These are phyloP conservation scores for Amanita exitialis DNA, from an alignment of 768 basidiomycete genomes.

Conservation along the genomic window DNA sequence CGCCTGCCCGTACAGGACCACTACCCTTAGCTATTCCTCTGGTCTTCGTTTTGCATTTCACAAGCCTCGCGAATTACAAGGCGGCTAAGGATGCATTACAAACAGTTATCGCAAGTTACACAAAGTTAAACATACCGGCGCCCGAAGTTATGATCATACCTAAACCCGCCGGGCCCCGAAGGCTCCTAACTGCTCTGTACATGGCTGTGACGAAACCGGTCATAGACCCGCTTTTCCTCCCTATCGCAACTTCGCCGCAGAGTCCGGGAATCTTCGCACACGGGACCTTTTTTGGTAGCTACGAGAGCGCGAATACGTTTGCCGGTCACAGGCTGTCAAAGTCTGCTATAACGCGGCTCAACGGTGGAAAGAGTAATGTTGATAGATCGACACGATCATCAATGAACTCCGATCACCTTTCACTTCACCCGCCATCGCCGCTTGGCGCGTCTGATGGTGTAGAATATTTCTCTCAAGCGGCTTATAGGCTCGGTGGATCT, in stretches of 20 bases:
- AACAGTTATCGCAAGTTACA: conserved; percentile 42
- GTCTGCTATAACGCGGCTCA: not conserved
- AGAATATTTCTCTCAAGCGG: conserved; percentile 69
- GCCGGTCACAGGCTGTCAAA: not conserved
- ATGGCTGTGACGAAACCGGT: conserved; percentile 80
- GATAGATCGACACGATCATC: conserved; percentile 53
- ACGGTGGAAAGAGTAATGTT: conserved; percentile 37
- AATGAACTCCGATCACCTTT: conserved; percentile 25
- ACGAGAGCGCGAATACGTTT: conserved; percentile 6
- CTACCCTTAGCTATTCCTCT: conserved; percentile 15
- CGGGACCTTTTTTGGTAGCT: conserved; percentile 34
- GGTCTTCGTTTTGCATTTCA: conserved; percentile 79
- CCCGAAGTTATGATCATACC: conserved; percentile 96
- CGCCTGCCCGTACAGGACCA: conserved; percentile 55
- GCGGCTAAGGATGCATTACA: conserved; percentile 79
- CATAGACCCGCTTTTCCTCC: conserved; percentile 85
- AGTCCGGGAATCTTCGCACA: conserved; percentile 51
- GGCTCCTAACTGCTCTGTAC: conserved; percentile 86
- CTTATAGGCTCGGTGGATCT: conserved; percentile 62
- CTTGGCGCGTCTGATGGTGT: conserved; percentile 58
- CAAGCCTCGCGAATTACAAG: conserved; percentile 85
- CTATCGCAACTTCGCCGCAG: conserved; percentile 87
- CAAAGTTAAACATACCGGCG: conserved; percentile 32
- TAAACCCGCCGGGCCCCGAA: conserved; percentile 92
- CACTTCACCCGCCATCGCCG: conserved; percentile 55